phyloP scores from a whole-genome alignment of 805 yeast species.

The Kuraishia floccosa region DNA sequence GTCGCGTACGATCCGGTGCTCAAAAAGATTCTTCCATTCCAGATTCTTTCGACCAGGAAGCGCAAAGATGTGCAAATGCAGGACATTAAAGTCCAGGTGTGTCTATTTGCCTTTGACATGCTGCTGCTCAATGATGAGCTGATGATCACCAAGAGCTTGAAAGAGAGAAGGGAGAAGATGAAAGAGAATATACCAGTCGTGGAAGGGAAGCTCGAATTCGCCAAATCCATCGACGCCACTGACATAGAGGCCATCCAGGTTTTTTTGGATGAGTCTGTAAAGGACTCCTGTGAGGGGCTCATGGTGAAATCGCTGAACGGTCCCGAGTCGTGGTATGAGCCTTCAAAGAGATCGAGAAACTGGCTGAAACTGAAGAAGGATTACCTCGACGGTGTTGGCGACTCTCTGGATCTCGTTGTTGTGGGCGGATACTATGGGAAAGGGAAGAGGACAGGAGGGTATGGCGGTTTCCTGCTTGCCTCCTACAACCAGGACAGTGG shows the following conservation, averaged over 20 bases:
- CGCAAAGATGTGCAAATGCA: conserved; percentile 84
- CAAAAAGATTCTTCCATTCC: conserved; percentile 85
- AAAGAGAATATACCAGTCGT: conserved; percentile 43
- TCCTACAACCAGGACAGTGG: conserved; percentile 87
- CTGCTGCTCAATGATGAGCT: conserved; percentile 66
- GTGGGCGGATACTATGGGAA: conserved; percentile 89
- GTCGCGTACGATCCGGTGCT: conserved; percentile 89
- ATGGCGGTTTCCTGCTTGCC: conserved; percentile 90
- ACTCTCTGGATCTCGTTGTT: conserved; percentile 86
- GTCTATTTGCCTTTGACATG: conserved; percentile 86
- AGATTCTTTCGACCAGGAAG: conserved; percentile 84
- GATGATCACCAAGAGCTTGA: conserved; percentile 51
- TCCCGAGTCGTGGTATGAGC: conserved; percentile 75
- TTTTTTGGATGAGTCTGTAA: conserved; percentile 81
- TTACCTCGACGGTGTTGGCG: conserved; percentile 91
- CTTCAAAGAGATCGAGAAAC: conserved; percentile 87
- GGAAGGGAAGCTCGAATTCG: conserved; percentile 74
- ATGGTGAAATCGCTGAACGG: conserved; percentile 91
- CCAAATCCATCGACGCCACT: conserved; percentile 61
- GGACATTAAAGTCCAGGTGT: conserved; percentile 83
- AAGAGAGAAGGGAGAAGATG: conserved; percentile 58
- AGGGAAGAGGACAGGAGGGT: conserved; percentile 90
- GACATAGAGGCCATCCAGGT: conserved; percentile 65
- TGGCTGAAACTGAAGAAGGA: conserved; percentile 96
- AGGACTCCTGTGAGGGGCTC: conserved; percentile 87